Evolutionary conservation across 1,284 basidiomycete species (phyloP), one percentile per base, ranked within the genome.

Genomic region (Apiotrichum gamsii): DNA sequence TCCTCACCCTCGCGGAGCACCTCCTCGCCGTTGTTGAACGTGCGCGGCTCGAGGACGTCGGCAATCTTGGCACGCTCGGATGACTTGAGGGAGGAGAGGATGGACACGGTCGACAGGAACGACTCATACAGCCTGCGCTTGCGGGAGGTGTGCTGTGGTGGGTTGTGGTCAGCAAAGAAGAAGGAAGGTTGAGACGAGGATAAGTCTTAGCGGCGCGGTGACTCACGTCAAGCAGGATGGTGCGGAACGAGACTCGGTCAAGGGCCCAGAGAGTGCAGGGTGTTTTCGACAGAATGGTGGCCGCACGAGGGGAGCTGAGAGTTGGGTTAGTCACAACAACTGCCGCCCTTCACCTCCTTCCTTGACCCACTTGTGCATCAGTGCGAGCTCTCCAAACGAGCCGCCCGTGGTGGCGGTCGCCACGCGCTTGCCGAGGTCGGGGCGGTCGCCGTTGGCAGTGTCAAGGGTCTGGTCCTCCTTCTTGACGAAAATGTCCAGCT

Each of bases 201-300:
- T n/a, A n/a, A n/a, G n/a, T n/a, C n/a, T n/a, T n/a, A n/a, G n/a
- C n/a, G n/a, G n/a, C n/a, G n/a, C n/a, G n/a, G n/a, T n/a, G 4
- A 59, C 69, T 64, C 45, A 70, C 69, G 69, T 88, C 88, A 51
- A 95, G 79, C 43, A 98, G 85, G 72, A 98, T 97, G n/a, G 90
- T 94, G 33, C 94, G 83, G 83, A 98, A 98, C 1, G 93, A 97
- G 61, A 95, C 90, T 45, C 94, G 85, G 74, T 98, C 94, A 50
- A 98, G 77, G 6, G 88, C 85, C 94, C 94, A 98, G 28, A 97
- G 77, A 8, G 86, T 90, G 43, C 87, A 91, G 0, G 80, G 75
- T 45, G 87, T 83, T 32, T 86, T 82, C 4, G 93, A 84, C 24
- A 96, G 74, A 39, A 98, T 90, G 3, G 90, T 90, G 5, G 95